Conservation (phyloP, 2,329 filamentous ascomycete genomes). For the Colletotrichum cuscutae region DNA sequence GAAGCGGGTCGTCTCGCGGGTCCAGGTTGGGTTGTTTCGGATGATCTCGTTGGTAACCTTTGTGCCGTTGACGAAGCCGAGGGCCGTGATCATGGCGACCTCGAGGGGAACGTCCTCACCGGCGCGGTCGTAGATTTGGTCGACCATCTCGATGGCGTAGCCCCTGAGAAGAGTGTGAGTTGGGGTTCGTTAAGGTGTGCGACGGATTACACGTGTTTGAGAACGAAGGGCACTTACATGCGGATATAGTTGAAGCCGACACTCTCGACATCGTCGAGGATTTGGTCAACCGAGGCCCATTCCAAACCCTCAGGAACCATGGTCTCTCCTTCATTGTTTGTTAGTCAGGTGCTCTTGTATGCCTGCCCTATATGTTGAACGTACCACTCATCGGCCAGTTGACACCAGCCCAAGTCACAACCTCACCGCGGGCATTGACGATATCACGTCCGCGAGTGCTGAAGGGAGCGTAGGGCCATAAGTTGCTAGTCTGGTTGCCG, state of each 20-base stretch:
- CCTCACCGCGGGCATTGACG: slow-evolving; percentile 47
- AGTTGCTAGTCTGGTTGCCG: slow-evolving; percentile 14
- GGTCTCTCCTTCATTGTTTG: slow-evolving; percentile 62
- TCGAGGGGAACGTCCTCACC: slow-evolving; percentile 51
- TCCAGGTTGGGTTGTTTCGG: slow-evolving; percentile 63
- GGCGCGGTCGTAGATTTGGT: slow-evolving; percentile 55
- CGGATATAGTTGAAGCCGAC: slow-evolving; percentile 66
- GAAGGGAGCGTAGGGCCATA: slow-evolving; percentile 49
- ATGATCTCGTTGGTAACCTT: slow-evolving; percentile 57
- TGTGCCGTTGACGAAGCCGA: slow-evolving; percentile 59
- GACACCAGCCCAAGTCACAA: slow-evolving; percentile 55
- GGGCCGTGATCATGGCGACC: slow-evolving; percentile 50
- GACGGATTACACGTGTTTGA: too few relatives aligned
- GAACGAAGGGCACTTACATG: slow-evolving; percentile 40
- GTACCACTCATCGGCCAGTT: slow-evolving; percentile 67
- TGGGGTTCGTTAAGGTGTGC: not conserved
- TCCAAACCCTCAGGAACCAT: slow-evolving; percentile 68
- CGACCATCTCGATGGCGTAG: slow-evolving; percentile 67
- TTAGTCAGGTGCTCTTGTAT: slow-evolving; percentile 66
- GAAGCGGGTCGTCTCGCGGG: slow-evolving; percentile 62
- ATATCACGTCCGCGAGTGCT: slow-evolving; percentile 50
- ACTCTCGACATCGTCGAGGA: slow-evolving; percentile 60
- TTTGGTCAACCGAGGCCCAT: slow-evolving; percentile 59
- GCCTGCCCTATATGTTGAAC: slow-evolving; percentile 54
- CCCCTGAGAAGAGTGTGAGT: slow-evolving; percentile 43